phyloP scores from a whole-genome alignment of 1,139 yeast species.

The Saccharomycopsis hybrid region DNA sequence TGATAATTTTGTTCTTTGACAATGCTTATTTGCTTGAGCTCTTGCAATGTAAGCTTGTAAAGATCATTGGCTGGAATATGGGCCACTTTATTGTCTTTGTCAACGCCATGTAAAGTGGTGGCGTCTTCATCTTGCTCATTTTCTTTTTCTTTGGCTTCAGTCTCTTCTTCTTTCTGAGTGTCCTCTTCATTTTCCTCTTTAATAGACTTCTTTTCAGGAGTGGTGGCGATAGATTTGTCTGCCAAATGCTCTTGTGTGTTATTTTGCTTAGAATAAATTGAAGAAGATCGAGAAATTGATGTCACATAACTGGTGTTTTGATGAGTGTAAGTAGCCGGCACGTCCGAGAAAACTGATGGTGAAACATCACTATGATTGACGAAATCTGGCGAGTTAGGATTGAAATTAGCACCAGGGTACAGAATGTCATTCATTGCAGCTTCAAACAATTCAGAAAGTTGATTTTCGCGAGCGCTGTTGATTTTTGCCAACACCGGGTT shows the following conservation, averaged over 20 bases:
- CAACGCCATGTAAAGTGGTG: too few species aligned
- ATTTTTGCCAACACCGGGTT: constrained; percentile 6
- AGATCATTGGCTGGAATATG: constrained; percentile 4
- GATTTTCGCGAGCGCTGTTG: constrained; percentile 4
- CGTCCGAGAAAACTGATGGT: constrained; percentile 17
- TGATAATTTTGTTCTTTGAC: constrained; percentile 9
- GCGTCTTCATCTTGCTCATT: too few species aligned
- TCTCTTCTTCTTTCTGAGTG: constrained; percentile 1
- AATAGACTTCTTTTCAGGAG: not conserved
- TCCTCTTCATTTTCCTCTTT: not conserved
- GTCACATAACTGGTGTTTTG: constrained; percentile 19
- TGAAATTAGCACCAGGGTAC: constrained; percentile 5
- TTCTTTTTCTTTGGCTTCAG: too few species aligned
- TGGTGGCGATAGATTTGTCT: constrained; percentile 3
- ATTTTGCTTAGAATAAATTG: constrained; percentile 16
- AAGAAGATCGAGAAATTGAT: constrained; percentile 15
- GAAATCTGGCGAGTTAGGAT: constrained; percentile 10
- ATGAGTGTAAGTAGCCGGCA: constrained; percentile 14
- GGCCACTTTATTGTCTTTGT: not conserved
- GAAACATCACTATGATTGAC: constrained; percentile 11
- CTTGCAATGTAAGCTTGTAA: constrained; percentile 3
- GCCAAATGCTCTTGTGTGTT: constrained; percentile 6
- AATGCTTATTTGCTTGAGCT: constrained; percentile 1
- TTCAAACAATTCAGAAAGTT: constrained; percentile 7
- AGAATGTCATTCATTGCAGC: constrained; percentile 8